phyloP scores from a whole-genome alignment of 129 eudicot genomes.

The Lactuca sativa region DNA sequence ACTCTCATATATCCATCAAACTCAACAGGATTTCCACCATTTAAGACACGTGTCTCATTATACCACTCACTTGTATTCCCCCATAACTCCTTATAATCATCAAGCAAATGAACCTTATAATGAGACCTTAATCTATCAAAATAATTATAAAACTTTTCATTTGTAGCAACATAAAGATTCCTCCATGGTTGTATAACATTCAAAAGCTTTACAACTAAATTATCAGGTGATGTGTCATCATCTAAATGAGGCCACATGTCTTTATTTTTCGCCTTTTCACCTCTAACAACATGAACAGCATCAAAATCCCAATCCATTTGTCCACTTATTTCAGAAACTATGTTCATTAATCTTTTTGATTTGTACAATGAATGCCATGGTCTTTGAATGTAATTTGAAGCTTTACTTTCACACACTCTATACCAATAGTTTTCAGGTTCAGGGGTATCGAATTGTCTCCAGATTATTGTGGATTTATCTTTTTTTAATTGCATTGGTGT shows the following conservation, averaged over 20 bases:
- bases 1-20: slow-evolving; percentile 97
- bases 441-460: slow-evolving; percentile 93
- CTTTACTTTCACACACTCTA: slow-evolving; percentile 86
- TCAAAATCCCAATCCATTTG: slow-evolving; percentile 99
- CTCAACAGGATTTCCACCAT: slow-evolving; percentile 70
- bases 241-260: slow-evolving; percentile 87
- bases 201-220: slow-evolving; percentile 66
- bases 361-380: slow-evolving; percentile 93
- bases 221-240: slow-evolving; percentile 88
- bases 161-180: slow-evolving; percentile 88
- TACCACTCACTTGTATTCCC: slow-evolving; percentile 96
- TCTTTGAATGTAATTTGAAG: slow-evolving; percentile 70
- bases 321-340: slow-evolving; percentile 91
- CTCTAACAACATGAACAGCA: slow-evolving; percentile 95
- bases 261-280: slow-evolving; percentile 82
- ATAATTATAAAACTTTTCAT: slow-evolving; percentile 87
- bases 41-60: slow-evolving; percentile 71
- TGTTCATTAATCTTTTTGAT: slow-evolving; percentile 93
- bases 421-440: slow-evolving; percentile 99
- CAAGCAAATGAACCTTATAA: slow-evolving; percentile 88
- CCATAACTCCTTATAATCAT: slow-evolving; percentile 85
- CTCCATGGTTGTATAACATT: slow-evolving; percentile 75
- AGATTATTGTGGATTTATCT: slow-evolving; percentile 75
- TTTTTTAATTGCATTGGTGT: slow-evolving; percentile 85
- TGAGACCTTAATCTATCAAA: slow-evolving; percentile 92